A percentile compares a stretch with the other conserved stretches of the same genome.
Conservation (phyloP, 768 basidiomycete species). For the Hebeloma cylindrosporum region DNA sequence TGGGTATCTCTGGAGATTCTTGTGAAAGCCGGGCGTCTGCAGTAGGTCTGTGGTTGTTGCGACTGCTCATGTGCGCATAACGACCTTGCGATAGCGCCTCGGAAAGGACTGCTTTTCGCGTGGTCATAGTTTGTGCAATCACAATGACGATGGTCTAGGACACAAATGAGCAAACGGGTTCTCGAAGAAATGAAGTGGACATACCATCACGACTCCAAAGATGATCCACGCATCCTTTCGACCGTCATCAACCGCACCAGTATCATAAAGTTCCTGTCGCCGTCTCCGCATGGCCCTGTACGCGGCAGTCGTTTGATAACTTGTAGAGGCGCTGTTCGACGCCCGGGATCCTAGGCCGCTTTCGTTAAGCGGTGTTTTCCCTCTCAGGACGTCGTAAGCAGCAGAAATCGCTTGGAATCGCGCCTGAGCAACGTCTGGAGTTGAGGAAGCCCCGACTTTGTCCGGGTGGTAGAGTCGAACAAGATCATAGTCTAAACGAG, state of each 20-base stretch:
- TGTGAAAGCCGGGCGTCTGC: too few relatives aligned
- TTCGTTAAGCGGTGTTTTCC: constrained; percentile 35
- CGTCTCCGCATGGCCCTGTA: constrained; percentile 44
- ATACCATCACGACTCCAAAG: constrained; percentile 53
- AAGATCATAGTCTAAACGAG: constrained; percentile 69
- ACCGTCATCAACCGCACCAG: constrained; percentile 53
- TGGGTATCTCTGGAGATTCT: too few relatives aligned
- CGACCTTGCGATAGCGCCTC: too few relatives aligned
- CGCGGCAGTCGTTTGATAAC: constrained; percentile 37
- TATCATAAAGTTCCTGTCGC: constrained; percentile 49
- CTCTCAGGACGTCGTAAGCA: constrained; percentile 66
- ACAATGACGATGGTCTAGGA: constrained; percentile 26
- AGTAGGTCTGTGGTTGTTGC: too few relatives aligned
- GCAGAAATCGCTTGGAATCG: constrained; percentile 68
- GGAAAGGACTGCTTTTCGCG: constrained; percentile 25
- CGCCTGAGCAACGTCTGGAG: constrained; percentile 53
- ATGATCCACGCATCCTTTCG: constrained; percentile 68
- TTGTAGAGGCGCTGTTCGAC: constrained; percentile 19
- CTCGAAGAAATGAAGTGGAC: constrained; percentile 18
- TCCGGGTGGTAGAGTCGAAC: constrained; percentile 81
- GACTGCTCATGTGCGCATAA: too few relatives aligned
- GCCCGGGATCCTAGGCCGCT: constrained; percentile 14
- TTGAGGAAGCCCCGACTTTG: constrained; percentile 41
- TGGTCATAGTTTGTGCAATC: constrained; percentile 22
- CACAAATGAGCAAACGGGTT: not conserved